Conservation (phyloP, 345 rosid genomes). For the Cochlearia excelsa region DNA sequence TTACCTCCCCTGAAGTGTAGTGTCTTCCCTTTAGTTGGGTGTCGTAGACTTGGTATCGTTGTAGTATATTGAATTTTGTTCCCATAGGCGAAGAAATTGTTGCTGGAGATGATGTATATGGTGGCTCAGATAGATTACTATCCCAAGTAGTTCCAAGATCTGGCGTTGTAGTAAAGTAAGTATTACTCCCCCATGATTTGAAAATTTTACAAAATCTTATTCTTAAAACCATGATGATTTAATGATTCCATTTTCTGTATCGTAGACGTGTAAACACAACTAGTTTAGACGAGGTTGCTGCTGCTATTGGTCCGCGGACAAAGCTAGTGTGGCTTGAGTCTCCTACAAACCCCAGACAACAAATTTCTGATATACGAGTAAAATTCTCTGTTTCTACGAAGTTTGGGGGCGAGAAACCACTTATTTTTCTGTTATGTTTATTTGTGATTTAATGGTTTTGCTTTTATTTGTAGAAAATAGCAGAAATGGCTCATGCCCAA, state of each 20-base stretch:
- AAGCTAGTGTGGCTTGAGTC: slow-evolving; percentile 94
- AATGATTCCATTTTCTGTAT: slow-evolving; percentile 23
- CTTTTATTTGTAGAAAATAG: slow-evolving; percentile 56
- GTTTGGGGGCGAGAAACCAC: background rate
- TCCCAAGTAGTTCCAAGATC: slow-evolving; percentile 77
- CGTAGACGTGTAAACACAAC: slow-evolving; percentile 79
- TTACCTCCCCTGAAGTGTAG: background rate
- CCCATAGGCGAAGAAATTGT: slow-evolving; percentile 76
- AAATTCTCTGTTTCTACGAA: slow-evolving; percentile 2
- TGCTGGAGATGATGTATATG: slow-evolving; percentile 93
- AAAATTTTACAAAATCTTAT: background rate
- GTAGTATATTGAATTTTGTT: slow-evolving; percentile 2
- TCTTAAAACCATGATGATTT: slow-evolving; percentile 12
- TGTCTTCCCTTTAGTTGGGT: background rate
- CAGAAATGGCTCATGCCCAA: slow-evolving; percentile 71
- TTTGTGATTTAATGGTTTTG: background rate
- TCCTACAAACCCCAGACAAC: slow-evolving; percentile 87
- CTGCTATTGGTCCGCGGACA: slow-evolving; percentile 70
- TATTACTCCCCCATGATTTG: slow-evolving; percentile 20
- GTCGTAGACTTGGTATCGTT: slow-evolving; percentile 4
- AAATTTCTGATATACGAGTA: slow-evolving; percentile 80
- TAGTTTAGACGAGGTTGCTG: slow-evolving; percentile 65
- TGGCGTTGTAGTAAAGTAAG: slow-evolving; percentile 81
- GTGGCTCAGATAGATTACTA: slow-evolving; percentile 87
- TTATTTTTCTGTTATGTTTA: background rate